A percentile compares a stretch with the other conserved stretches of the same genome.
Evolutionary conservation across 1,284 basidiomycete species (phyloP).

Genomic region (Fomitopsis betulina): DNA sequence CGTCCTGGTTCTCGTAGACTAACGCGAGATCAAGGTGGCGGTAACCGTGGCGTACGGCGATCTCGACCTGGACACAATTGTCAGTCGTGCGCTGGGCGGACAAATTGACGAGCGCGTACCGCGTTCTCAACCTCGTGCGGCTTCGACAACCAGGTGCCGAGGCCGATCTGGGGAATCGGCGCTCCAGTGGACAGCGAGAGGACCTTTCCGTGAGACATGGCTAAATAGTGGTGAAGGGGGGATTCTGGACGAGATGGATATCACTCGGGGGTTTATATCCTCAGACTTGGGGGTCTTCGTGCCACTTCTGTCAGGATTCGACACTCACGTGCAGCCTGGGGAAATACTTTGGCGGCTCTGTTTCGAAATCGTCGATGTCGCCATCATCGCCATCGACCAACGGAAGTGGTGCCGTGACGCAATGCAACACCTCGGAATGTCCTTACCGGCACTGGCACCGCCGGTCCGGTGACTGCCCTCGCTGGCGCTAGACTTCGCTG

Average conservation of each 20-base stretch:
- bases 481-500: too few relatives aligned
- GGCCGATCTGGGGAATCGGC: slow-evolving; percentile 67
- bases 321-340: too few relatives aligned
- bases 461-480: too few relatives aligned
- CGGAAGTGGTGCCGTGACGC: too few relatives aligned
- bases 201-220: slow-evolving; percentile 59
- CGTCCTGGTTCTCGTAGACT: slow-evolving; percentile 72
- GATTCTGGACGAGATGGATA: neutral
- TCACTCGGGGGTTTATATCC: neutral
- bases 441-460: too few relatives aligned
- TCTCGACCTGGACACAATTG: slow-evolving; percentile 49
- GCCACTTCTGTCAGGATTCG: too few relatives aligned
- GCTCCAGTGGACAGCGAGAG: slow-evolving; percentile 48
- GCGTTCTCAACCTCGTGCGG: slow-evolving; percentile 77
- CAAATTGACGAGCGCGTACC: slow-evolving; percentile 34
- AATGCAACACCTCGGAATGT: too few relatives aligned
- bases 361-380: too few relatives aligned
- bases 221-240: neutral
- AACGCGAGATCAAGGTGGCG: slow-evolving; percentile 78
- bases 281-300: too few relatives aligned
- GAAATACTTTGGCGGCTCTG: too few relatives aligned
- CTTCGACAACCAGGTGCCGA: slow-evolving; percentile 80
- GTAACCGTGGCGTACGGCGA: slow-evolving; percentile 71
- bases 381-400: too few relatives aligned
- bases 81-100: neutral